Evolutionary conservation across 768 basidiomycete species (phyloP), one percentile per base, ranked within the genome.

Genomic region (Symmetrospora coprosmae): DNA sequence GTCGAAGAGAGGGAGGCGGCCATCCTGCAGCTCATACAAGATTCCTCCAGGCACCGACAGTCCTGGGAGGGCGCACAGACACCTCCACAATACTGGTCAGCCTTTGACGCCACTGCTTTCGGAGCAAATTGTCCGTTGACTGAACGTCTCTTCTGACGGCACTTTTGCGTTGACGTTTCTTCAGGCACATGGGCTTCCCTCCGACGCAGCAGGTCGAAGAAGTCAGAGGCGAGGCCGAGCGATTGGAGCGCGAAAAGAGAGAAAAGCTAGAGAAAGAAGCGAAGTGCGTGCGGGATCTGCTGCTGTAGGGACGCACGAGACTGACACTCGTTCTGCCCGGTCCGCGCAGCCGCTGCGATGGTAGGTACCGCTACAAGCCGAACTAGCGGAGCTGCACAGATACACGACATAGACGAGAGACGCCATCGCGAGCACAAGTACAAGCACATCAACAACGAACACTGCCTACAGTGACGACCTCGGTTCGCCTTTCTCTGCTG

Each of bases 11-110:
- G 55, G 16, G 31, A 33, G 9, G 46, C 31, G 27, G 50, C 39
- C 13, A 52, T 43, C 19, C 16, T 19, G 6, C 9, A 46, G 35
- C 23, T 46, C 27, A 27, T 23, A 11, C 23, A 58, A 13, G 38
- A 25, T 7, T 28, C 23, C 25, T 63, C 62, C 13, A 40, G 62
- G 21, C 62, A 63, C 33, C 52, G 62, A 6, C 31, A 63, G 35
- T 27, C 47, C 14, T 49, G 37, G 38, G 43, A n/a, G 4, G 23
- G 8, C n/a, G 35, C 53, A 17, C 9, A 33, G 19, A 37, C 62
- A 2, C 62, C 62, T 19, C 62, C 62, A n/a, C 43, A 56, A 9
- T 63, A 58, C 53, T 63, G 62, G 62, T 62, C 2, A 31, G 56
- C 43, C n/a, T 11, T n/a, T n/a, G n/a, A n/a, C 25, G 34, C 21